These are phyloP conservation scores for Rhodotorula sp. DNA, from an alignment of 1,284 basidiomycete genomes.

Conservation along the genomic window DNA sequence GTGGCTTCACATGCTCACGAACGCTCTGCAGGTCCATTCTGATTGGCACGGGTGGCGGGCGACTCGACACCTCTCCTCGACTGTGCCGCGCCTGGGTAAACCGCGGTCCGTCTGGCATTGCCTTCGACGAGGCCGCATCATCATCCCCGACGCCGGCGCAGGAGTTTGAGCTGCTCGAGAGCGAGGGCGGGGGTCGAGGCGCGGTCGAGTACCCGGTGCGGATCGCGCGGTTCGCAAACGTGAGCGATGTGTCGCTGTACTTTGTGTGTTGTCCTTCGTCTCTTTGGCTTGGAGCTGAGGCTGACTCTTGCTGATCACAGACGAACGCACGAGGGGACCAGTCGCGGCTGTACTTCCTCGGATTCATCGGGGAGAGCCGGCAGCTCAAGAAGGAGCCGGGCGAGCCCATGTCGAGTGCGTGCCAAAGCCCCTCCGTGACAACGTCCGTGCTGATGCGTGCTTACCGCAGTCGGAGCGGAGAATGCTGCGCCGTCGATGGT, in stretches of 20 bases:
- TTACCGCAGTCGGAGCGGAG: conserved; percentile 33
- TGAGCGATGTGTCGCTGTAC: conserved; percentile 70
- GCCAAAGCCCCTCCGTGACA: neutral
- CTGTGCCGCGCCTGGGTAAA: conserved; percentile 39
- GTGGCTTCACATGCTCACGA: conserved; percentile 66
- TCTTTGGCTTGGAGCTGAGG: neutral
- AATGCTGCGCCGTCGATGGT: conserved; percentile 24
- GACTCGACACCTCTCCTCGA: conserved; percentile 46
- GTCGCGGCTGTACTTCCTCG: conserved; percentile 70
- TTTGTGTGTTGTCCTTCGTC: conserved; percentile 61
- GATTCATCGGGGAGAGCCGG: conserved; percentile 72
- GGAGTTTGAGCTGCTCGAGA: conserved; percentile 68
- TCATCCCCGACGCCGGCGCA: conserved; percentile 60
- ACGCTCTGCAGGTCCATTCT: conserved; percentile 68
- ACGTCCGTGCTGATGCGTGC: too few species aligned
- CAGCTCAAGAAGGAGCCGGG: conserved; percentile 59
- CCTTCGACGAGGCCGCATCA: conserved; percentile 16
- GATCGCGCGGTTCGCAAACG: conserved; percentile 69
- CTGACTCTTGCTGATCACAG: neutral
- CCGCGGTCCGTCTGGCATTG: conserved; percentile 16
- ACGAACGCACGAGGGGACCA: conserved; percentile 64
- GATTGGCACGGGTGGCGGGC: conserved; percentile 69
- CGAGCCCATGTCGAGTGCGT: conserved; percentile 31
- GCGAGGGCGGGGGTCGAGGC: conserved; percentile 60
- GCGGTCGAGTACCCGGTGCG: conserved; percentile 69